phyloP scores from a whole-genome alignment of 257 asterid genomes.

The Apocynum venetum region DNA sequence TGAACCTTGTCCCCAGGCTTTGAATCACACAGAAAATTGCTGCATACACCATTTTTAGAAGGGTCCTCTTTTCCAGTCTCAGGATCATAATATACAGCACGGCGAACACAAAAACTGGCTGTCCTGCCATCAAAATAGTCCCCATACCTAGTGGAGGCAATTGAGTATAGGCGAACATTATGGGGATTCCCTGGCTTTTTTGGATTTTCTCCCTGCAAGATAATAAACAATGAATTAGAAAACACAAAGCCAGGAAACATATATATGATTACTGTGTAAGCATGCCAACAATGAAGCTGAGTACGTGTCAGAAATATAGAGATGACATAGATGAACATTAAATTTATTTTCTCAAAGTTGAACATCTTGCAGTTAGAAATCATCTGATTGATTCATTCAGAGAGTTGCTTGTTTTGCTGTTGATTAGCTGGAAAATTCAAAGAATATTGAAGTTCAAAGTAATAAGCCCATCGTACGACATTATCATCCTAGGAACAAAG shows the following conservation, averaged over 20 bases:
- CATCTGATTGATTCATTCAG: background rate
- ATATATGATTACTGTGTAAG: background rate
- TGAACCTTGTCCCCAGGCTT: slow-evolving; percentile 88
- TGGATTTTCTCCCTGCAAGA: slow-evolving; percentile 83
- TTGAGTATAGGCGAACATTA: slow-evolving; percentile 81
- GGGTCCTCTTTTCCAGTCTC: slow-evolving; percentile 92
- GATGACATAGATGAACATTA: background rate
- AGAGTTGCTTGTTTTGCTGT: background rate
- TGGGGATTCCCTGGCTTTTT: slow-evolving; percentile 88
- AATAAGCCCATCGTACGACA: background rate
- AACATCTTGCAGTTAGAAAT: background rate
- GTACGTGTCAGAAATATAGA: background rate
- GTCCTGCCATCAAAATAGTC: slow-evolving; percentile 88
- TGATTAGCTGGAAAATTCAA: background rate
- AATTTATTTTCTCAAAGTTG: background rate
- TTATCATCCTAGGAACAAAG: background rate
- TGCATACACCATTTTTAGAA: slow-evolving; percentile 80
- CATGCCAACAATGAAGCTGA: background rate
- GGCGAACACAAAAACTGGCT: slow-evolving; percentile 84
- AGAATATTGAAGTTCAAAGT: background rate
- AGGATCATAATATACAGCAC: slow-evolving; percentile 87
- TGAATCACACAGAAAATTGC: slow-evolving; percentile 82
- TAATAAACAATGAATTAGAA: slow-evolving; percentile 3
- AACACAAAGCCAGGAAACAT: background rate
- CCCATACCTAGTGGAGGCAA: slow-evolving; percentile 92